These are phyloP conservation scores for Boechera retrofracta DNA, from an alignment of 345 rosid species.

Conservation along the genomic window DNA sequence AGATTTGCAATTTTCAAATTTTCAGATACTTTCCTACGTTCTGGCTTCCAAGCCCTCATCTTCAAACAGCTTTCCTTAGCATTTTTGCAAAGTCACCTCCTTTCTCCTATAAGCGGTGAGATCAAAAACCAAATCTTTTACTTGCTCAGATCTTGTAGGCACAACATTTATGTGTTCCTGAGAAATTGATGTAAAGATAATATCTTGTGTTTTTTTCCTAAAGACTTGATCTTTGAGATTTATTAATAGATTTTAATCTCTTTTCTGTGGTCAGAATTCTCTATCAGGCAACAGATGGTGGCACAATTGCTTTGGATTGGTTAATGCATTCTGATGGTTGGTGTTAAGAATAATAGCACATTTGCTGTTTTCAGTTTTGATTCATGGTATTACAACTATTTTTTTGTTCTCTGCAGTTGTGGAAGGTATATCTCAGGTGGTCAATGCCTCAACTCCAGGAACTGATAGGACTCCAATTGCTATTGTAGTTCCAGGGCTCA, in stretches of 20 bases:
- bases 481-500: constrained; percentile 74
- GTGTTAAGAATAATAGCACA: background rate
- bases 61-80: constrained; percentile 69
- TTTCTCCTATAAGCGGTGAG: constrained; percentile 73
- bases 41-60: constrained; percentile 93
- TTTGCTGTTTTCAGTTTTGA: constrained; percentile 3
- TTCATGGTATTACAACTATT: background rate
- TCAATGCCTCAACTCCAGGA: constrained; percentile 28
- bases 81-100: constrained; percentile 72
- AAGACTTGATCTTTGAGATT: background rate
- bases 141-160: constrained; percentile 10
- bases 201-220: background rate
- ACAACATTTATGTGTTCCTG: constrained; percentile 5
- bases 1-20: background rate
- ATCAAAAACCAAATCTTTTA: constrained; percentile 11
- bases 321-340: constrained; percentile 68
- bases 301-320: constrained; percentile 95
- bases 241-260: background rate
- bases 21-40: constrained; percentile 77
- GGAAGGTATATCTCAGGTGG: constrained; percentile 43
- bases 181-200: background rate
- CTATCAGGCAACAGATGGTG: constrained; percentile 83
- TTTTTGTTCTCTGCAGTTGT: constrained; percentile 28
- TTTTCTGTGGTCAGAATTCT: constrained; percentile 54
- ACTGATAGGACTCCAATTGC: constrained; percentile 66